Conservation (phyloP, 78 protist genomes). For the Creolimax fragrantissima region DNA sequence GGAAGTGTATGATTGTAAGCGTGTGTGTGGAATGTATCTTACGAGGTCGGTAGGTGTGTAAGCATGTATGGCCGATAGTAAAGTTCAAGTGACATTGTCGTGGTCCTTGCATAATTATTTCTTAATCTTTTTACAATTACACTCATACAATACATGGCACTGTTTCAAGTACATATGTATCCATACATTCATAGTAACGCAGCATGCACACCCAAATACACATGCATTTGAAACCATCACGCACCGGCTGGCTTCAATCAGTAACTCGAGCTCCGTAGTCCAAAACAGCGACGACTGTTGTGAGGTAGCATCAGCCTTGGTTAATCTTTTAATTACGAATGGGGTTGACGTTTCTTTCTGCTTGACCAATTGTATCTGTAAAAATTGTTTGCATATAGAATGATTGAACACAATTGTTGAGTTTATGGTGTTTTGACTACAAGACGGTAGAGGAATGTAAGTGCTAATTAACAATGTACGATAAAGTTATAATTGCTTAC, state of each 20-base stretch:
- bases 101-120: too few relatives aligned
- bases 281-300: not conserved
- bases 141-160: too few relatives aligned
- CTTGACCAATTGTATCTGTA: conserved; percentile 12
- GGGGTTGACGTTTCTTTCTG: not conserved
- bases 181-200: not conserved
- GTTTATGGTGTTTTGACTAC: not conserved
- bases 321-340: not conserved
- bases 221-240: not conserved
- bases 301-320: not conserved
- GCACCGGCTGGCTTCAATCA: not conserved
- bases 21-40: too few relatives aligned
- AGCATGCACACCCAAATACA: too few relatives aligned
- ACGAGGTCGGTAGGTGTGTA: too few relatives aligned
- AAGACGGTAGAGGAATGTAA: not conserved
- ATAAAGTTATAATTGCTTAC: not conserved
- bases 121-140: too few relatives aligned
- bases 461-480: not conserved
- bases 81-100: too few relatives aligned
- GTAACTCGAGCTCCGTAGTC: not conserved
- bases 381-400: not conserved
- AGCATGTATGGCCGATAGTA: too few relatives aligned
- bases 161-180: too few relatives aligned
- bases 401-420: not conserved
- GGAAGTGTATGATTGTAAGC: too few relatives aligned